Percentiles rank a stretch among this genome's conserved stretches.
phyloP scores from a whole-genome alignment of 441 rosid species.

The Raphanus hybrid region DNA sequence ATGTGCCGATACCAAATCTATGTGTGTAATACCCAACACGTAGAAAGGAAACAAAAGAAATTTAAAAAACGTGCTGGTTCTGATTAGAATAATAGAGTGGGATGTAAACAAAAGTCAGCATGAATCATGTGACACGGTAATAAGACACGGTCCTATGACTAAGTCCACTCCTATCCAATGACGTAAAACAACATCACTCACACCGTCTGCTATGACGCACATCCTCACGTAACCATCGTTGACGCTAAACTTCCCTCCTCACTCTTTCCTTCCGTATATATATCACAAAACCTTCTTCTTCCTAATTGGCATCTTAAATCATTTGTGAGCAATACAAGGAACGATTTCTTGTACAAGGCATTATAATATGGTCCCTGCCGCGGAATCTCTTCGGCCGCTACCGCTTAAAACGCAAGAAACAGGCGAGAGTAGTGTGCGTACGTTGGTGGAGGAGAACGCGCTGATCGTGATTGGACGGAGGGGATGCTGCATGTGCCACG shows the following conservation, averaged over 20 bases:
- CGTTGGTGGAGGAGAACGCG: constrained; percentile 66
- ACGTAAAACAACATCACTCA: constrained; percentile 51
- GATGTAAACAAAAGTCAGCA: too few species aligned
- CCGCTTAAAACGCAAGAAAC: constrained; percentile 2
- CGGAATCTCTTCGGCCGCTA: constrained; percentile 30
- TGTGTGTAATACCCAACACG: too few species aligned
- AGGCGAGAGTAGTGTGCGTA: constrained; percentile 36
- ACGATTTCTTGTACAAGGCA: constrained; percentile 55
- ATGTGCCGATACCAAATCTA: too few species aligned
- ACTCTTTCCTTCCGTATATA: constrained; percentile 1
- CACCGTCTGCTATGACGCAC: constrained; percentile 55
- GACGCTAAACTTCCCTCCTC: constrained; percentile 53
- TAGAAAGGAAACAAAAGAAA: too few species aligned
- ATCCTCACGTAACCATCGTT: constrained; percentile 57
- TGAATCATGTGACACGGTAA: constrained; percentile 25
- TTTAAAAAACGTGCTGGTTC: too few species aligned
- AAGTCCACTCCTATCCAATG: constrained; percentile 43
- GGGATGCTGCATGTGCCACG: constrained; percentile 90
- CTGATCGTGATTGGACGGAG: constrained; percentile 69
- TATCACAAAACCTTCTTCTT: background rate
- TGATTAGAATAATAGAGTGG: too few species aligned
- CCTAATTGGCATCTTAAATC: background rate
- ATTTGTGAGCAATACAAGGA: constrained; percentile 57
- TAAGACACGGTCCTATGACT: constrained; percentile 34
- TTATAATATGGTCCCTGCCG: constrained; percentile 32